A percentile compares a stretch with the other conserved stretches of the same genome.
phyloP scores from a whole-genome alignment of 352 stramenopile species.

The Phytophthora tentaculata region DNA sequence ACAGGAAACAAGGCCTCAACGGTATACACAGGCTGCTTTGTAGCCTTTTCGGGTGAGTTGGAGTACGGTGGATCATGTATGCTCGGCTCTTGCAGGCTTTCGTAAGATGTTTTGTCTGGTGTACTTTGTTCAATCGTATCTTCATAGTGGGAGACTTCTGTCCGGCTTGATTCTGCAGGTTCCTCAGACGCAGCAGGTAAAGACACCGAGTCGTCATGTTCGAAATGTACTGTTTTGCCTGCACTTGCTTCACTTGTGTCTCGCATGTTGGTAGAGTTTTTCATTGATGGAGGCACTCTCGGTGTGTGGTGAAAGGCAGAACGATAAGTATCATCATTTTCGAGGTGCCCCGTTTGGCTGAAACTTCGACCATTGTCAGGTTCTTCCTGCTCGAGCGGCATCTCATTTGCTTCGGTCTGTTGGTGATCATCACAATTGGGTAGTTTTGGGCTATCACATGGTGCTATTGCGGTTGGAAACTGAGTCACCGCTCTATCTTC shows the following conservation, averaged over 20 bases:
- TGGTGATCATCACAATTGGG: neutral
- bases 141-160: neutral
- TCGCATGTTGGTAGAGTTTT: conserved; percentile 2
- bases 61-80: neutral
- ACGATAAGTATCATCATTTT: neutral
- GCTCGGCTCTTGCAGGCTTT: conserved; percentile 8
- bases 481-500: conserved; percentile 1
- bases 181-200: neutral
- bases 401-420: neutral
- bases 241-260: neutral
- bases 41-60: neutral
- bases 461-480: neutral
- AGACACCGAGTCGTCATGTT: neutral
- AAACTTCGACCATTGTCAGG: neutral
- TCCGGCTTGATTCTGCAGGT: conserved; percentile 7
- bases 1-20: conserved; percentile 50
- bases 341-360: neutral
- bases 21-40: conserved; percentile 32
- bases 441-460: conserved; percentile 16
- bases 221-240: neutral
- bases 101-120: neutral
- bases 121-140: neutral
- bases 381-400: conserved; percentile 1
- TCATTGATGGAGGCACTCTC: neutral
- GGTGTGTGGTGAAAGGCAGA: neutral